These are phyloP conservation scores for Phoma sp. DNA, from an alignment of 2,329 filamentous ascomycete genomes.

Conservation along the genomic window DNA sequence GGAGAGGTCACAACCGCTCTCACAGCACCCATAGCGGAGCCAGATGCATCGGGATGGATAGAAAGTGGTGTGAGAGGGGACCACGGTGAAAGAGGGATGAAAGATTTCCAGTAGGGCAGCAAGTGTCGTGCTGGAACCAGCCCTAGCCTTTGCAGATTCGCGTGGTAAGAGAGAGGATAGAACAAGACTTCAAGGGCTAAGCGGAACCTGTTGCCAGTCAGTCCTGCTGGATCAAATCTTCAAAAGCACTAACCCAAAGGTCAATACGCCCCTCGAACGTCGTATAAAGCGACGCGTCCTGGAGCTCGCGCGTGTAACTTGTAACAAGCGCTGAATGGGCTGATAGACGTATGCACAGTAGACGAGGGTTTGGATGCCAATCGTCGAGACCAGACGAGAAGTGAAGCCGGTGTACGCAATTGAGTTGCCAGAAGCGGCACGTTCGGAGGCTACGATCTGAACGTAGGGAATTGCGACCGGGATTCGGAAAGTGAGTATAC, in stretches of 20 bases:
- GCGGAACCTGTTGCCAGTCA: slow-evolving; percentile 31
- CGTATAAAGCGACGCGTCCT: slow-evolving; percentile 30
- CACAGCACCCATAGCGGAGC: slow-evolving; percentile 21
- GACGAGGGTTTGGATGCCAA: slow-evolving; percentile 28
- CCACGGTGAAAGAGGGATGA: slow-evolving; percentile 37
- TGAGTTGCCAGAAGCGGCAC: slow-evolving; percentile 23
- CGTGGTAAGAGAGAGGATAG: slow-evolving; percentile 44
- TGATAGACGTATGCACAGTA: slow-evolving; percentile 30
- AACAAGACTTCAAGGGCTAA: slow-evolving; percentile 36
- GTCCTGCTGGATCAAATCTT: background rate
- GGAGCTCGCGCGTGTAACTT: slow-evolving; percentile 25
- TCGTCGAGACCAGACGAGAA: slow-evolving; percentile 27
- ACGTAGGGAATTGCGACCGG: slow-evolving; percentile 29
- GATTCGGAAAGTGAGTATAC: slow-evolving; percentile 40
- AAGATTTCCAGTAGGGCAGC: slow-evolving; percentile 34
- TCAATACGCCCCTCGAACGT: slow-evolving; percentile 28
- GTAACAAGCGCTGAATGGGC: slow-evolving; percentile 39
- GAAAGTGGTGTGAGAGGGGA: slow-evolving; percentile 37
- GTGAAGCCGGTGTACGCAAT: slow-evolving; percentile 40
- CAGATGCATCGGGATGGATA: slow-evolving; percentile 21
- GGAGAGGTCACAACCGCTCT: slow-evolving; percentile 35
- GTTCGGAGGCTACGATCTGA: slow-evolving; percentile 36
- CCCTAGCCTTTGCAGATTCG: slow-evolving; percentile 39
- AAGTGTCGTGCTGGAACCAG: slow-evolving; percentile 37
- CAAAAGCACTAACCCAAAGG: slow-evolving; percentile 26